phyloP scores from a whole-genome alignment of 257 asterid genomes.

The Primulina huaijiensis region DNA sequence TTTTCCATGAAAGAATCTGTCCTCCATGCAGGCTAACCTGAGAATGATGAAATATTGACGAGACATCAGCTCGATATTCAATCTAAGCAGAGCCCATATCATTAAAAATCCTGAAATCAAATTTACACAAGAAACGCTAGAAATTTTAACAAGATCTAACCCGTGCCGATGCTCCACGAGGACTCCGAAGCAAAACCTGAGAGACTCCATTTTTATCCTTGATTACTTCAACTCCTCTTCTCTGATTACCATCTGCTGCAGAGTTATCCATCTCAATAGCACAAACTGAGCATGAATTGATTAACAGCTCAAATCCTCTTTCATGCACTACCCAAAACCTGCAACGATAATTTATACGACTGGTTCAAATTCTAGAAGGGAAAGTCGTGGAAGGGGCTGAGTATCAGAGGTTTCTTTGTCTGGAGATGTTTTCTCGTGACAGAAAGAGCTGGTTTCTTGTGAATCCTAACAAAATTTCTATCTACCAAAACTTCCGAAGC shows the following conservation, averaged over 20 bases:
- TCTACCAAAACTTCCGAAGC: neutral
- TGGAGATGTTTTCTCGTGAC: neutral
- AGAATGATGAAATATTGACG: neutral
- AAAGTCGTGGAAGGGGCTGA: neutral
- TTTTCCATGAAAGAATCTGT: constrained; percentile 92
- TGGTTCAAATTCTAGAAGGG: neutral
- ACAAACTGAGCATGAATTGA: constrained; percentile 28
- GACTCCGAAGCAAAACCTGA: constrained; percentile 61
- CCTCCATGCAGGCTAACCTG: constrained; percentile 95
- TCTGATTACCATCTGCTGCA: constrained; percentile 39
- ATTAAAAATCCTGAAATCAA: neutral
- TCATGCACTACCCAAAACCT: constrained; percentile 9
- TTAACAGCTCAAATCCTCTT: constrained; percentile 22
- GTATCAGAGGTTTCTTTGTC: neutral
- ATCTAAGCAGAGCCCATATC: neutral
- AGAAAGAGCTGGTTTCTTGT: neutral
- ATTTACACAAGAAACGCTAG: neutral
- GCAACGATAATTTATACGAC: constrained; percentile 9
- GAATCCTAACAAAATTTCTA: neutral
- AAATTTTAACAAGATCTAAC: constrained; percentile 40
- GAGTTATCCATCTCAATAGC: constrained; percentile 56
- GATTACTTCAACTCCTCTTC: constrained; percentile 43
- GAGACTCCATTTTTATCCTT: constrained; percentile 60
- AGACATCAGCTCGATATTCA: neutral
- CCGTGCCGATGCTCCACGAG: constrained; percentile 68